phyloP scores from a whole-genome alignment of 192 early-diverging fungal species.

The Umbelopsis sp. region DNA sequence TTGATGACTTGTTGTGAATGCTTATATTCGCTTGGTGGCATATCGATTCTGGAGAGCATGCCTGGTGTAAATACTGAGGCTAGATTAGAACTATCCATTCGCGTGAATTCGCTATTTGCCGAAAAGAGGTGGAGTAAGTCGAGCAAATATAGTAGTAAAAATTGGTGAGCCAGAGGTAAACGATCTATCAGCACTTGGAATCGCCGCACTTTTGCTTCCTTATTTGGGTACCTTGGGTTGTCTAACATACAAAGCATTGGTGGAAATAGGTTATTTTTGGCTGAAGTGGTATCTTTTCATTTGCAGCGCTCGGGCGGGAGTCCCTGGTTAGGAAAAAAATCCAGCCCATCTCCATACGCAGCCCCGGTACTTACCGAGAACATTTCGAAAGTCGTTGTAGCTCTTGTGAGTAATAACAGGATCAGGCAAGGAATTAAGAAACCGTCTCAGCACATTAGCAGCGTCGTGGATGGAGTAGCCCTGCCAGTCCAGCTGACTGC shows the following conservation, averaged over 20 bases:
- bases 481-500: conserved; percentile 63
- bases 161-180: conserved; percentile 56
- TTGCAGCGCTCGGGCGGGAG: background rate
- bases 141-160: conserved; percentile 69
- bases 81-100: conserved; percentile 72
- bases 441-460: conserved; percentile 72
- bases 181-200: conserved; percentile 59
- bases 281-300: background rate
- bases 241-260: too few species aligned
- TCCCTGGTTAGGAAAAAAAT: background rate
- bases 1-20: conserved; percentile 69
- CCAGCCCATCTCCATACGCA: background rate
- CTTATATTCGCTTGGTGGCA: conserved; percentile 75
- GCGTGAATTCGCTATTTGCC: conserved; percentile 52
- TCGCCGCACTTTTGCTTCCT: conserved; percentile 28
- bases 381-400: conserved; percentile 66
- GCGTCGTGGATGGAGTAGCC: conserved; percentile 77
- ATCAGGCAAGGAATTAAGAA: conserved; percentile 70
- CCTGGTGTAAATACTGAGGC: conserved; percentile 78
- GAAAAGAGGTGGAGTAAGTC: conserved; percentile 61
- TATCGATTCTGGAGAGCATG: conserved; percentile 63
- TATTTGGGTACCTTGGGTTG: conserved; percentile 17
- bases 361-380: conserved; percentile 45
- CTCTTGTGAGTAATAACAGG: conserved; percentile 71
- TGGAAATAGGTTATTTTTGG: conserved; percentile 6